Conservation (phyloP, 169 alveolate genomes). For the Plasmodium adleri region DNA sequence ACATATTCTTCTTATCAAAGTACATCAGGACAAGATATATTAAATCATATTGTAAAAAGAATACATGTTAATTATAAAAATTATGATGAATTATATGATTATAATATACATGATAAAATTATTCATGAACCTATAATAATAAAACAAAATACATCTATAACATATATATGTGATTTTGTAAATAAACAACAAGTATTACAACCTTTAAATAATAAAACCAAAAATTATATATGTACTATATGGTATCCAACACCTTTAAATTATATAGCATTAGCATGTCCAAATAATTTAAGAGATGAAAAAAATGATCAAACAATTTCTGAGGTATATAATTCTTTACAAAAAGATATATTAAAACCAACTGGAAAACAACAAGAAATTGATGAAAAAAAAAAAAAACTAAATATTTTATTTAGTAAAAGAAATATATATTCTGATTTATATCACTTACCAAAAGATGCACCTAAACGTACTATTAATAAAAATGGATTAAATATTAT, state of each 20-base stretch:
- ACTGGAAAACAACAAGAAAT: neutral
- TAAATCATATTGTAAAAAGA: conserved; percentile 7
- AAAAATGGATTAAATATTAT: conserved; percentile 8
- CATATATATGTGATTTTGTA: conserved; percentile 62
- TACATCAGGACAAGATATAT: too few relatives aligned
- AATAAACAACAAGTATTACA: neutral
- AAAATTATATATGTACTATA: conserved; percentile 32
- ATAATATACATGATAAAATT: neutral
- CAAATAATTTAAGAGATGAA: conserved; percentile 31
- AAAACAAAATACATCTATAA: conserved; percentile 9
- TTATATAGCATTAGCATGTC: conserved; percentile 53
- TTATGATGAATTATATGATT: conserved; percentile 64
- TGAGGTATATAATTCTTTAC: neutral
- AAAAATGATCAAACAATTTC: conserved; percentile 39
- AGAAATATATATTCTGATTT: conserved; percentile 32
- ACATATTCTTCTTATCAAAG: neutral
- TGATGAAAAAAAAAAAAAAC: neutral
- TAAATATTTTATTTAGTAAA: conserved; percentile 12
- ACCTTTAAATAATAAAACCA: conserved; percentile 19
- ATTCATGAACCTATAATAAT: conserved; percentile 2
- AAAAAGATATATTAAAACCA: neutral
- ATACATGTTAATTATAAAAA: conserved; percentile 40
- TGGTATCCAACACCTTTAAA: conserved; percentile 54
- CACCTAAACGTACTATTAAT: conserved; percentile 32
- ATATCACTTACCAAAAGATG: conserved; percentile 27